Percentiles rank a stretch among this genome's conserved stretches.
Conservation (phyloP, 208 protist species). For the Leptomonas seymouri region DNA sequence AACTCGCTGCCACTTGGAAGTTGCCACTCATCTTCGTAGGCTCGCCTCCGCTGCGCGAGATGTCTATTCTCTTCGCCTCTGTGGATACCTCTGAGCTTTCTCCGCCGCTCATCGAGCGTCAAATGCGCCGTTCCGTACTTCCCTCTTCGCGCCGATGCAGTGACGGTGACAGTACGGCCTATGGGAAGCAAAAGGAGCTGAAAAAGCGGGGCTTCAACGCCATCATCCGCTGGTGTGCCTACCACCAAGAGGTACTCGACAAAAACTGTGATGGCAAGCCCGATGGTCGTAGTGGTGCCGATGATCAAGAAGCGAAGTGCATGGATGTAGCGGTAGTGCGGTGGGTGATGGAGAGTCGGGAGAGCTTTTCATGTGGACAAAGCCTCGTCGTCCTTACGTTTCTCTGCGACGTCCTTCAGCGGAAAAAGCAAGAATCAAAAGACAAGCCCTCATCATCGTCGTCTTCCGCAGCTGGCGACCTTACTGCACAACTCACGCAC, state of each 20-base stretch:
- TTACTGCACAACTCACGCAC: conserved; percentile 8
- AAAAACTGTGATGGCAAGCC: neutral
- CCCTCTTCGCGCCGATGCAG: neutral
- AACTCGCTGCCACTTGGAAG: conserved; percentile 6
- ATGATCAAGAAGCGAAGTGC: neutral
- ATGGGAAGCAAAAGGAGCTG: conserved; percentile 26
- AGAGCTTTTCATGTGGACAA: conserved; percentile 73
- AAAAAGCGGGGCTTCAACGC: conserved; percentile 69
- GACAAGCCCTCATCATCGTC: neutral
- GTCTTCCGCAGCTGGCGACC: neutral
- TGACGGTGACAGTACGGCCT: neutral
- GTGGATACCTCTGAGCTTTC: neutral
- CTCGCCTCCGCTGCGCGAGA: conserved; percentile 24
- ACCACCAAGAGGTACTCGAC: conserved; percentile 42
- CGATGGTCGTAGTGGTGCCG: neutral
- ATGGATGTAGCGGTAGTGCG: conserved; percentile 53
- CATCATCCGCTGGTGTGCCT: conserved; percentile 64
- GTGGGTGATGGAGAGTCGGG: conserved; percentile 51
- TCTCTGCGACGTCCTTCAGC: conserved; percentile 63
- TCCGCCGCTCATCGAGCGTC: neutral
- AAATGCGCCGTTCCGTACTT: conserved; percentile 7
- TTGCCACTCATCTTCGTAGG: conserved; percentile 29
- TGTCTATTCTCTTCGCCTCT: conserved; percentile 11
- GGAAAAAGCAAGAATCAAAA: neutral
- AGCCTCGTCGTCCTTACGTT: conserved; percentile 69